Evolutionary conservation across 2,329 filamentous ascomycete genomes (phyloP).

Genomic region (Pestalotiopsis sp.): DNA sequence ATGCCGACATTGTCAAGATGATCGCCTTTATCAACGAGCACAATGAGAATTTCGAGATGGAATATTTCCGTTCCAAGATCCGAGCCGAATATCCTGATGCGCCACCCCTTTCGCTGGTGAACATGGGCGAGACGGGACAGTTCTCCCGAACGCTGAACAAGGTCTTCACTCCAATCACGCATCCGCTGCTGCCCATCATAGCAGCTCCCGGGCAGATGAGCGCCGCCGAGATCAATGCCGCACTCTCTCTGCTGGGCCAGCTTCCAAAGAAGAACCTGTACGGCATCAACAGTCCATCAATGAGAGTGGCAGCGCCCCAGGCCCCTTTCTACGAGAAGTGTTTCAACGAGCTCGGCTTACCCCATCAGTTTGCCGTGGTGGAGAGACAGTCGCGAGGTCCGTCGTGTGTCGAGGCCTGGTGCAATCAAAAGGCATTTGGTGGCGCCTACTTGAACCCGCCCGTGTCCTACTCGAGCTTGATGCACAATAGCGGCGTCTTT

Average conservation of each 20-base stretch:
- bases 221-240: constrained; percentile 82
- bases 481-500: constrained; percentile 58
- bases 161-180: constrained; percentile 86
- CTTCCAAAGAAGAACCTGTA: constrained; percentile 80
- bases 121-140: constrained; percentile 87
- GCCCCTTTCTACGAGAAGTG: constrained; percentile 87
- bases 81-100: constrained; percentile 68
- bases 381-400: constrained; percentile 69
- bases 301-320: constrained; percentile 67
- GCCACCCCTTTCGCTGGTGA: constrained; percentile 80
- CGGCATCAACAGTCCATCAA: constrained; percentile 73
- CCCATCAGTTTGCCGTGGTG: constrained; percentile 76
- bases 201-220: constrained; percentile 86
- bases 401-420: constrained; percentile 70
- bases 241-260: constrained; percentile 77
- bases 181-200: constrained; percentile 80
- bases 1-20: constrained; percentile 90
- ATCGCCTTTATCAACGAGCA: constrained; percentile 80
- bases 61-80: constrained; percentile 83
- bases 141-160: constrained; percentile 83
- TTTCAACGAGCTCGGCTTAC: constrained; percentile 82
- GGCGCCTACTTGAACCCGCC: constrained; percentile 82
- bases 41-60: constrained; percentile 87
- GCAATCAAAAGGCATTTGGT: constrained; percentile 76
- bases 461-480: constrained; percentile 61